Conservation (phyloP, 306 rosid genomes). For the Abrus precatorius region DNA sequence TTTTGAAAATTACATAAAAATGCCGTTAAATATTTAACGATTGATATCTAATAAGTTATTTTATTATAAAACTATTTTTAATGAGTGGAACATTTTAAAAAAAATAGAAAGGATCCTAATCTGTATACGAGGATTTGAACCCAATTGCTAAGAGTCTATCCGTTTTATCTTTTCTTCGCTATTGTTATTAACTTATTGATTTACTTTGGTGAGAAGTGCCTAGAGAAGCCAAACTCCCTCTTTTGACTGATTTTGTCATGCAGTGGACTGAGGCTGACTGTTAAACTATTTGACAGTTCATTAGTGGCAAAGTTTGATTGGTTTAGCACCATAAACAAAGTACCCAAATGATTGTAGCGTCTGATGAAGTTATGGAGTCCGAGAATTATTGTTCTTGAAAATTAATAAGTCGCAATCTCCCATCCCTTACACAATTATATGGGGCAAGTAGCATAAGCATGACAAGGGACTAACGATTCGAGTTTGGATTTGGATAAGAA, state of each 20-base stretch:
- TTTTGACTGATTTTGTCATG: background rate
- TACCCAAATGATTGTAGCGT: background rate
- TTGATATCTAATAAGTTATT: too few relatives aligned
- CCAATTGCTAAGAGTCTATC: too few relatives aligned
- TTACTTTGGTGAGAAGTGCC: too few relatives aligned
- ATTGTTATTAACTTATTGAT: too few relatives aligned
- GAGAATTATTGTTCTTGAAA: background rate
- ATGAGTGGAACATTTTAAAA: too few relatives aligned
- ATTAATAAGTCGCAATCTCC: slow-evolving; percentile 24
- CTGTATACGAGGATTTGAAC: too few relatives aligned
- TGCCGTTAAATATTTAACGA: too few relatives aligned
- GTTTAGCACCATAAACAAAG: background rate
- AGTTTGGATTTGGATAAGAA: background rate
- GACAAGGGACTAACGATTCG: slow-evolving; percentile 27
- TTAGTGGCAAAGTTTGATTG: slow-evolving; percentile 1
- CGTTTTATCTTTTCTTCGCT: too few relatives aligned
- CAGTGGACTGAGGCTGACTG: background rate
- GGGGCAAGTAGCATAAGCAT: background rate
- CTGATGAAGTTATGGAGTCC: background rate
- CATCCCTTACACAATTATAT: slow-evolving; percentile 34
- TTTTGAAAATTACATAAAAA: too few relatives aligned
- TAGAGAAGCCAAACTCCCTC: too few relatives aligned
- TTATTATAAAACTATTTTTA: too few relatives aligned
- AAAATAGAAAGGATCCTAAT: too few relatives aligned
- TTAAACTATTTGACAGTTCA: background rate